Evolutionary conservation across 306 rosid genomes (phyloP), one percentile per base, ranked within the genome.

Genomic region (Senna tora): DNA sequence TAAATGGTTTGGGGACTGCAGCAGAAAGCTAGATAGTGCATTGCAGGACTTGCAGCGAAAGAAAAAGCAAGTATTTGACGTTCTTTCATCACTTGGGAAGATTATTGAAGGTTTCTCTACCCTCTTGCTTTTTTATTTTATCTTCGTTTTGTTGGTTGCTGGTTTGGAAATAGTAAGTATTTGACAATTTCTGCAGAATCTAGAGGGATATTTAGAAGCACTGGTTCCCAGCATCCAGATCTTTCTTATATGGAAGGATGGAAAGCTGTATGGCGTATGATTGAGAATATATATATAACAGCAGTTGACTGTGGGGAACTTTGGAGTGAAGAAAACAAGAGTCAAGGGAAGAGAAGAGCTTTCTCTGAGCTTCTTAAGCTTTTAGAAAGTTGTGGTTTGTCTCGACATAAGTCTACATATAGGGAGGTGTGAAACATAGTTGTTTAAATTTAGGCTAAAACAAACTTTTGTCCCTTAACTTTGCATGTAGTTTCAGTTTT

Each of bases 241-340:
- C 60, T 64, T 75, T 51, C 68, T 55, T 50, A 82, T 66, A 65
- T 63, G 75, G 82, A 81, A 25, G 82, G 79, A 66, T 94, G 98
- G 98, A 76, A 72, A 74, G 85, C 74, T 75, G 75, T 83, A 52
- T 84, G 94, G 93, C 70, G 74, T 67, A 77, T 79, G 55, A 78
- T 94, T 51, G 87, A 86, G 81, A 67, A 77, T 2, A 74, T 91
- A 75, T 80, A 82, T 75, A 19, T n/a, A 68, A 68, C 77, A 39
- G 87, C 86, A 14, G 80, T 79, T 52, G 81, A 82, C 36, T 89
- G 79, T 50, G 86, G 85, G 36, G 85, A 84, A 57, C 57, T 91
- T 65, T 89, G 90, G 97, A 91, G 86, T 86, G 91, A 91, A 34
- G 79, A 81, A 69, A 89, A 82, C 66, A 91, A 78, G 79, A 78